phyloP scores from a whole-genome alignment of 2,329 filamentous ascomycete species.

The Fusarium acutatum region DNA sequence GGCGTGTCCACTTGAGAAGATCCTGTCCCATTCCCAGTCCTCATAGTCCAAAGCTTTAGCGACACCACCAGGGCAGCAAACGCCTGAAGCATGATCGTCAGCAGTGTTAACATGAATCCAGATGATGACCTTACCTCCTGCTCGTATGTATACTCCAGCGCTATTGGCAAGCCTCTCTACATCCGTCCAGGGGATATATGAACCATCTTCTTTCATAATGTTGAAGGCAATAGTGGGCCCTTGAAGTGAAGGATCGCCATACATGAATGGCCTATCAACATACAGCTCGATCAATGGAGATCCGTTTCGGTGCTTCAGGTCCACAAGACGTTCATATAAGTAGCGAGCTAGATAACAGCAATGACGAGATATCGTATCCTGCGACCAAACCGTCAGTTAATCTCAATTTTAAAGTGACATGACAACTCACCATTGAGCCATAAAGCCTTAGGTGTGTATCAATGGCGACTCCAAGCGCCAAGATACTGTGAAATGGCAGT shows the following conservation, averaged over 20 bases:
- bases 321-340: conserved; percentile 57
- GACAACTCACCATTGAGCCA: conserved; percentile 56
- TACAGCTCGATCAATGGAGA: conserved; percentile 62
- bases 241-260: conserved; percentile 61
- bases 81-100: conserved; percentile 45
- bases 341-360: conserved; percentile 61
- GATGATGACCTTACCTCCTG: conserved; percentile 50
- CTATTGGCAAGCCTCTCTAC: conserved; percentile 68
- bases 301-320: conserved; percentile 63
- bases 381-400: neutral
- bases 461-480: conserved; percentile 68
- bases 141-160: conserved; percentile 66
- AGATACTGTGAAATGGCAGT: conserved; percentile 70
- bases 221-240: conserved; percentile 73
- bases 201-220: conserved; percentile 60
- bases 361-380: conserved; percentile 64
- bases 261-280: conserved; percentile 55
- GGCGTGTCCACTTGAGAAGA: conserved; percentile 65
- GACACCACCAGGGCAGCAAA: conserved; percentile 58
- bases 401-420: neutral
- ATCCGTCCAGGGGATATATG: conserved; percentile 63
- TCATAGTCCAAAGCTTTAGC: conserved; percentile 60
- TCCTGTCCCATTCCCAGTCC: conserved; percentile 62
- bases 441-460: conserved; percentile 64
- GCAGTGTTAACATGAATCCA: neutral